phyloP scores from a whole-genome alignment of 2,329 filamentous ascomycete genomes.

The Fusarium poae region DNA sequence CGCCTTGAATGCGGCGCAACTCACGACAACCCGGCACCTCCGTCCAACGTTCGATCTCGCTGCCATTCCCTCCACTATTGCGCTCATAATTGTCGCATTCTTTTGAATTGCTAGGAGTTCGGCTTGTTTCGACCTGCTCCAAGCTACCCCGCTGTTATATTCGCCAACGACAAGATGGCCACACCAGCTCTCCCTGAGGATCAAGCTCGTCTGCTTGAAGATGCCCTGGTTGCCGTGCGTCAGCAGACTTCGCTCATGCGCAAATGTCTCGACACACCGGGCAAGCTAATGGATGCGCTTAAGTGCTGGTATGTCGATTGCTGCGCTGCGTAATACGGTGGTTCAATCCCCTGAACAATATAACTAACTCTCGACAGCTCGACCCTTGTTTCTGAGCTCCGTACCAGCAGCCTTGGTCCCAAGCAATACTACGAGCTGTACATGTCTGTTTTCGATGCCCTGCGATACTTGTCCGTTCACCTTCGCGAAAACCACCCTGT shows the following conservation, averaged over 20 bases:
- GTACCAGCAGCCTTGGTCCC: constrained; percentile 95
- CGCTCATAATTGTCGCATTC: constrained; percentile 39
- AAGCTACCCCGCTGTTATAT: constrained; percentile 53
- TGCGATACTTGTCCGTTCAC: constrained; percentile 96
- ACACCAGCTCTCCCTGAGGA: constrained; percentile 78
- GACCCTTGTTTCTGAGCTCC: constrained; percentile 96
- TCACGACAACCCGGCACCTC: constrained; percentile 41
- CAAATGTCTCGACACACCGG: constrained; percentile 95
- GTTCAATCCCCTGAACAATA: constrained; percentile 26
- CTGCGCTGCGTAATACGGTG: constrained; percentile 1
- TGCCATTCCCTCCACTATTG: constrained; percentile 36
- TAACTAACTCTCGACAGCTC: constrained; percentile 70
- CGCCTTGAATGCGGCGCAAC: constrained; percentile 47
- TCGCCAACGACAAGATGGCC: constrained; percentile 56
- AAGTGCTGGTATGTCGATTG: constrained; percentile 89
- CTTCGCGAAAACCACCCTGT: constrained; percentile 97
- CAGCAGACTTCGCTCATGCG: constrained; percentile 98
- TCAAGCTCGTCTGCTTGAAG: constrained; percentile 93
- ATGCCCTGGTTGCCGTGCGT: constrained; percentile 95
- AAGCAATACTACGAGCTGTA: constrained; percentile 99
- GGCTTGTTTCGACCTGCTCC: constrained; percentile 38
- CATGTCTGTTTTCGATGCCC: constrained; percentile 98
- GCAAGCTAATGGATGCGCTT: constrained; percentile 99
- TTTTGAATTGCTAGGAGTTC: constrained; percentile 47
- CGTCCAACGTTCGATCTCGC: constrained; percentile 25